Evolutionary conservation across 192 early-diverging fungal genomes (phyloP), one percentile per base, ranked within the genome.

Genomic region (Coemansia sp.): DNA sequence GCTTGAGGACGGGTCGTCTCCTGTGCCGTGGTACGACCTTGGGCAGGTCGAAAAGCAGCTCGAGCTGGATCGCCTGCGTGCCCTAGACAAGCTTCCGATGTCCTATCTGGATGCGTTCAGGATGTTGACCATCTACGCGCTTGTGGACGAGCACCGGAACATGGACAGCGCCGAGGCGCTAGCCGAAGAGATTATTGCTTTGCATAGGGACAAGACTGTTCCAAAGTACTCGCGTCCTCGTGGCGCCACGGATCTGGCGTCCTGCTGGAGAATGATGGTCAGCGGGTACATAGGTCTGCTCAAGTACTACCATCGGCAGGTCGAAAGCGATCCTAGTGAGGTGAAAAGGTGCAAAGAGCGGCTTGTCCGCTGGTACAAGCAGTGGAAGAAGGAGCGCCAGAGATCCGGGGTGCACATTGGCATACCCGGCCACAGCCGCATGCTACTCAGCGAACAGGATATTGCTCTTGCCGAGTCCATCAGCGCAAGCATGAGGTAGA

Each of bases 1-100:
- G 48, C 45, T 34, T 20, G 48, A 60, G 6, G 54, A 64, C 34
- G 52, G 35, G 24, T n/a, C n/a, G 10, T 18, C 24, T 11, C 58
- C 58, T 14, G 23, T 9, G 4, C 58, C 71, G 14, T 65, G 60
- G 64, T 78, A 78, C 39, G 67, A 69, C 20, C 55, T 78, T 60
- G 19, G 34, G 39, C 55, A 72, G 42, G 75, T 72, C 11, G 75
- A 78, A 53, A 25, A 30, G 53, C 75, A 78, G 39, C 56, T 78
- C 27, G 67, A 78, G 46, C 60, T 72, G 55, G 75, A 78, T 22
- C 75, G 75, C 0, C 28, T 78, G 56, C 70, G 75, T 20, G 75
- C 70, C 14, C 49, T 78, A 16, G 75, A 78, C 55, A 78, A 78
- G 52, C 70, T 78, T 13, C 75, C 75, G 1, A 20, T 78, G 30